Evolutionary conservation across 208 protist species (phyloP), one percentile per base, ranked within the genome.

Genomic region (Acanthamoeba culbertsoni): DNA sequence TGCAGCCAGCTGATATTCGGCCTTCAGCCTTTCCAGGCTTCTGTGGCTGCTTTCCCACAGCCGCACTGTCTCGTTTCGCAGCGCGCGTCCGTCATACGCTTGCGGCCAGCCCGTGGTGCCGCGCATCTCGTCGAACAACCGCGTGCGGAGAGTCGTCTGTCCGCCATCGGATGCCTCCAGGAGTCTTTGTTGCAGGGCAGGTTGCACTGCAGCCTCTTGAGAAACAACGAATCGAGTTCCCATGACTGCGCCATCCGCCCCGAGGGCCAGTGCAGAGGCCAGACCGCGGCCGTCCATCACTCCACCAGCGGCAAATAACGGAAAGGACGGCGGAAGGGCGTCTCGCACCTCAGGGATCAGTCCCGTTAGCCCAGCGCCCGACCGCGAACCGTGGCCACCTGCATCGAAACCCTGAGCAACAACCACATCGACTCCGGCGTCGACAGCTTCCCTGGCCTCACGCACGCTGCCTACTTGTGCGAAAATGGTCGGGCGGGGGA

Each of bases 231-330:
- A 89, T 0, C 79, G 79, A 2, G 79, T 89, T 12, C 79, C 79
- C 79, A 89, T 5, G 20, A 23, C 79, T 35, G 53, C 79, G 45
- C 79, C 79, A 33, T 89, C 79, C 7, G 79, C 79, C 2, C 79
- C 79, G 8, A 89, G 35, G 8, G 79, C 79, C 79, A 65, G 18
- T 2, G 31, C 79, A 5, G 79, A 7, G 5, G 79, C 79, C 26
- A 89, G 45, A 35, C 79, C 79, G 45, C 79, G 45, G 45, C 79
- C 79, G 51, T 89, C 79, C 79, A 89, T 89, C 33, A 89, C 53
- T 2, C 79, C 79, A 16, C 79, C 79, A 31, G 79, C 79, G 79
- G 79, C 79, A 6, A 57, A 23, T 16, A 89, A 37, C n/a, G 53
- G 53, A 23, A 45, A 1, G 51, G n/a, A 1, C 18, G 28, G 51